These are phyloP conservation scores for Schizonepeta tenuifolia DNA, from an alignment of 257 asterid species.

Conservation along the genomic window DNA sequence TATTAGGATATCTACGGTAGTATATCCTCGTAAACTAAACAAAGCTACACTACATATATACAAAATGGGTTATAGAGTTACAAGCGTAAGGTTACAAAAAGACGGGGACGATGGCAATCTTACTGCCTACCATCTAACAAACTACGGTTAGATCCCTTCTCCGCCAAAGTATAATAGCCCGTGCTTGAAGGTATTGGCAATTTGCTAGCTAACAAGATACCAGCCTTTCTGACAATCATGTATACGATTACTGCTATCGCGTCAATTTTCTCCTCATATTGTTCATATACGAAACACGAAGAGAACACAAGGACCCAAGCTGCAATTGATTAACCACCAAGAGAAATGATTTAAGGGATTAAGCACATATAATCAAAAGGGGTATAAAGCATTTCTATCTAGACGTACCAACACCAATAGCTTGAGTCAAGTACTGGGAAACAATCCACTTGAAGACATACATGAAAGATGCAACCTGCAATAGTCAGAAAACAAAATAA, in stretches of 20 bases:
- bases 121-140: slow-evolving; percentile 32
- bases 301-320: slow-evolving; percentile 71
- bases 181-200: slow-evolving; percentile 33
- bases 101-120: neutral
- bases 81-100: slow-evolving; percentile 33
- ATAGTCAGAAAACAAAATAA: slow-evolving; percentile 26
- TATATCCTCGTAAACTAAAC: slow-evolving; percentile 12
- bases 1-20: slow-evolving; percentile 6
- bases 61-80: slow-evolving; percentile 36
- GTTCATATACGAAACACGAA: slow-evolving; percentile 74
- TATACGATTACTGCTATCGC: slow-evolving; percentile 35
- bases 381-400: slow-evolving; percentile 12
- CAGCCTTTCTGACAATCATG: slow-evolving; percentile 26
- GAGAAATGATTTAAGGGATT: slow-evolving; percentile 18
- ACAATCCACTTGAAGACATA: slow-evolving; percentile 64
- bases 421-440: slow-evolving; percentile 52
- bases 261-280: slow-evolving; percentile 82
- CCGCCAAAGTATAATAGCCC: slow-evolving; percentile 15
- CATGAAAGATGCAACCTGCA: slow-evolving; percentile 64
- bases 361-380: slow-evolving; percentile 1
- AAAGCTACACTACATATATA: slow-evolving; percentile 40
- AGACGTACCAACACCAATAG: slow-evolving; percentile 71
- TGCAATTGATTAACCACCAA: slow-evolving; percentile 45
- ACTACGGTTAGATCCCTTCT: slow-evolving; percentile 31
- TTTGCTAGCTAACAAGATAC: slow-evolving; percentile 30